phyloP scores from a whole-genome alignment of 352 stramenopile genomes.

The Globisporangium paroecandrum region DNA sequence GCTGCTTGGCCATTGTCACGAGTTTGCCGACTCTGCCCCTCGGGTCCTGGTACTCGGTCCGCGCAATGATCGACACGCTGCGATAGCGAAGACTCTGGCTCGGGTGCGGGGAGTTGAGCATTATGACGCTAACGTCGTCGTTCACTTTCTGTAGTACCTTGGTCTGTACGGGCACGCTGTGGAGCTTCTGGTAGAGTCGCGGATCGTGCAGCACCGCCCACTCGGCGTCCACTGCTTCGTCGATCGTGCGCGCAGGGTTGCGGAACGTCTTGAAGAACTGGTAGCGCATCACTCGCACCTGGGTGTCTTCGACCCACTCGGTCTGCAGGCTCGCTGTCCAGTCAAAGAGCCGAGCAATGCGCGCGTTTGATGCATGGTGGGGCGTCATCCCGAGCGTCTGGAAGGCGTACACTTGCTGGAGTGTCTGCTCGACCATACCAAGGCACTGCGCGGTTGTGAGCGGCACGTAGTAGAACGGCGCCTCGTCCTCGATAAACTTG shows the following conservation, averaged over 20 bases:
- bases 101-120: constrained; percentile 1
- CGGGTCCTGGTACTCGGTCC: not conserved
- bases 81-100: not conserved
- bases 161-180: not conserved
- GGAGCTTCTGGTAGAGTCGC: constrained; percentile 3
- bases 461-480: constrained; percentile 4
- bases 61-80: constrained; percentile 1
- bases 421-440: not conserved
- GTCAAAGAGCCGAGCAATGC: not conserved
- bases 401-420: constrained; percentile 5
- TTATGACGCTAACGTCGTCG: not conserved
- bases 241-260: constrained; percentile 1
- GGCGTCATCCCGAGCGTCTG: not conserved
- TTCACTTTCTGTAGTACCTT: not conserved
- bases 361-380: not conserved
- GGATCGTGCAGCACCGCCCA: constrained; percentile 4
- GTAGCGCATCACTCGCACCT: constrained; percentile 5
- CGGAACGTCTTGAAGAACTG: constrained; percentile 7
- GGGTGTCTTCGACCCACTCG: not conserved
- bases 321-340: constrained; percentile 1
- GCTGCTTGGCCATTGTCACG: constrained; percentile 6
- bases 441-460: not conserved
- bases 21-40: not conserved
- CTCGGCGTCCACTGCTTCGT: constrained; percentile 3
- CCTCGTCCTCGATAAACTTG: not conserved